These are phyloP conservation scores for Paecilomyces sp. DNA, from an alignment of 2,329 filamentous ascomycete species.

Conservation along the genomic window DNA sequence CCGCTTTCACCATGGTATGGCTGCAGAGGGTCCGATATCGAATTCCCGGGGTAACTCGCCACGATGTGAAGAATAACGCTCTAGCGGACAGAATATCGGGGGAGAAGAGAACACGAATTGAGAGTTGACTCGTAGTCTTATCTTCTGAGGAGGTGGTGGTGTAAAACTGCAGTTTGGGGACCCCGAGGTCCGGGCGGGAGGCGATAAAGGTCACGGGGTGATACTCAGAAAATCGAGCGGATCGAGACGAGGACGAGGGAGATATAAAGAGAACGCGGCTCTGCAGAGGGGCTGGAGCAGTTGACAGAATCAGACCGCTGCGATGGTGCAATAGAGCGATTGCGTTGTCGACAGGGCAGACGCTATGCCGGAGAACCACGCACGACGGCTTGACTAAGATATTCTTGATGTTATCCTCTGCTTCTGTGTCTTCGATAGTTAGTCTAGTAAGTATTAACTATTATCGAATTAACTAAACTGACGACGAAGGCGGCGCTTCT, in stretches of 20 bases:
- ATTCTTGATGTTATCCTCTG: background rate
- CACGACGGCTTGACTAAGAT: too few relatives aligned
- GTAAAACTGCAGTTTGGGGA: background rate
- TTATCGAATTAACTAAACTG: background rate
- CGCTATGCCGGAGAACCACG: too few relatives aligned
- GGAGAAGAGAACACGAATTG: background rate
- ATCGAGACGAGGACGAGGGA: background rate
- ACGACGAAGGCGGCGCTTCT: conserved; percentile 1
- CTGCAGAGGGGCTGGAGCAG: background rate
- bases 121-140: background rate
- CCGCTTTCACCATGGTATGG: background rate
- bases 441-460: too few relatives aligned
- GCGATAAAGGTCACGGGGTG: background rate
- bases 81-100: background rate
- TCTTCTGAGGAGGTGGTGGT: background rate
- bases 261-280: background rate
- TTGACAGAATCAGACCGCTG: background rate
- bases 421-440: background rate
- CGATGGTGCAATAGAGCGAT: background rate
- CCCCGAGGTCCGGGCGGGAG: background rate
- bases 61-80: background rate
- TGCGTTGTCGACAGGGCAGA: background rate
- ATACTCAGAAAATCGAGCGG: background rate
- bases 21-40: background rate
- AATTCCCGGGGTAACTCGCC: background rate